Base-by-base conservation (phyloP, 768 basidiomycete species). In the Collybia nuda region DNA sequence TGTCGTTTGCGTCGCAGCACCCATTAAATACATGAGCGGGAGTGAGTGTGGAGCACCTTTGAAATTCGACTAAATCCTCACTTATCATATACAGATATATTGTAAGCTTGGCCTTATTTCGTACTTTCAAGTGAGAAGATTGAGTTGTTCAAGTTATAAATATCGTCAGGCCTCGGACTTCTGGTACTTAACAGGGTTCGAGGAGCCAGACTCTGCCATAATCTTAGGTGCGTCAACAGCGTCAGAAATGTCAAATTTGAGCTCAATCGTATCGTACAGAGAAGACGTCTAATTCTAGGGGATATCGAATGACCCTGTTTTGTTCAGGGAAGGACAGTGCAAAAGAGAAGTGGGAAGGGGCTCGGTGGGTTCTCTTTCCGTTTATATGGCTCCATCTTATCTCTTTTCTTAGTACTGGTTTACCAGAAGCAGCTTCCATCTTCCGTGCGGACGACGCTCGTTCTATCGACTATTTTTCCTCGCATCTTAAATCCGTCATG, bases 161-260 rank as follows among this genome's bases (percentile, higher is more conserved):
- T 97, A 91, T 63, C 83, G 96, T 19, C 96, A 96, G 68, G 83
- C 84, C 0, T 93, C 90, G 32, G 87, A 96, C 67, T 91, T 95
- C 65, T 93, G 88, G 88, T 98, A 99, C 66, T 75, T 99, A 12
- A 97, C 97, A 0, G 97, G 97, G 9, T 97, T 97, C 60, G 84
- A 93, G 50, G 96, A 98, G 63, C 91, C 94, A 1, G 88, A 96
- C 49, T 82, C 96, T 15, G 94, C 91, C 0, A 73, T 98, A 38
- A 76, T 98, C 35, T 76, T 99, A 40, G 85, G 93, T 90, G 44
- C 32, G 75, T 52, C 26, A 3, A 19, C 19, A 19, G 5, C 18
- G 48, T 38, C 15, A 18, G 45, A 24, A 45, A 28, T 19, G 23
- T 22, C 44, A 11, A 26, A 28, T 45, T 35, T 23, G 46, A 35